Evolutionary conservation across 208 protist genomes (phyloP).

Genomic region (Vickermania ingenoplastis): DNA sequence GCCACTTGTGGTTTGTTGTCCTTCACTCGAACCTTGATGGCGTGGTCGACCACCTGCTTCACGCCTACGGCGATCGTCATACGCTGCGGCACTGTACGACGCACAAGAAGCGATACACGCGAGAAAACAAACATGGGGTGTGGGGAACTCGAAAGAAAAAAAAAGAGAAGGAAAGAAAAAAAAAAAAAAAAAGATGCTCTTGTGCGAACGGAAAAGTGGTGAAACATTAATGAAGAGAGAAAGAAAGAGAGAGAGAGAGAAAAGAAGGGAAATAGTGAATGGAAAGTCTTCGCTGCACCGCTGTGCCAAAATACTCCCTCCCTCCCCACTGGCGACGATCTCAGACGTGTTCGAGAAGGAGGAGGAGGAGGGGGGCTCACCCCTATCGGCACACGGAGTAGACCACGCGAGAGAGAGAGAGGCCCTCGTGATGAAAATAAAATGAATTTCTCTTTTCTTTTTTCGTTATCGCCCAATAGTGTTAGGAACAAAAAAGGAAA

Average conservation of each 20-base stretch:
- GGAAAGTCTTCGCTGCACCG: too few relatives aligned
- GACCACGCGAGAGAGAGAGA: too few relatives aligned
- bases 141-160: neutral
- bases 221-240: neutral
- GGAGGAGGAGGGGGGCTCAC: too few relatives aligned
- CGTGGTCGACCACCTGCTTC: slow-evolving; percentile 97
- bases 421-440: too few relatives aligned
- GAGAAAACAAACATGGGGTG: slow-evolving; percentile 15
- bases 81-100: slow-evolving; percentile 28
- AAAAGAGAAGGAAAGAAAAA: slow-evolving; percentile 5
- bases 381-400: too few relatives aligned
- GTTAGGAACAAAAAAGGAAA: too few relatives aligned
- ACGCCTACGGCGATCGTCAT: slow-evolving; percentile 93
- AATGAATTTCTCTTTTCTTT: too few relatives aligned
- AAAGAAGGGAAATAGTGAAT: slow-evolving; percentile 6
- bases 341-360: too few relatives aligned
- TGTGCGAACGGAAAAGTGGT: slow-evolving; percentile 1
- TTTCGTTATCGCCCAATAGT: too few relatives aligned
- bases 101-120: slow-evolving; percentile 23
- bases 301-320: too few relatives aligned
- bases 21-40: slow-evolving; percentile 93
- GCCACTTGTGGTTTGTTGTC: slow-evolving; percentile 92
- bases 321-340: too few relatives aligned
- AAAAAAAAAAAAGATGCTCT: slow-evolving; percentile 6
- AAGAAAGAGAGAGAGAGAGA: slow-evolving; percentile 5